These are phyloP conservation scores for Sphagnum fallax DNA, from an alignment of 228 moss, liverwort and hornwort genomes.

Conservation along the genomic window DNA sequence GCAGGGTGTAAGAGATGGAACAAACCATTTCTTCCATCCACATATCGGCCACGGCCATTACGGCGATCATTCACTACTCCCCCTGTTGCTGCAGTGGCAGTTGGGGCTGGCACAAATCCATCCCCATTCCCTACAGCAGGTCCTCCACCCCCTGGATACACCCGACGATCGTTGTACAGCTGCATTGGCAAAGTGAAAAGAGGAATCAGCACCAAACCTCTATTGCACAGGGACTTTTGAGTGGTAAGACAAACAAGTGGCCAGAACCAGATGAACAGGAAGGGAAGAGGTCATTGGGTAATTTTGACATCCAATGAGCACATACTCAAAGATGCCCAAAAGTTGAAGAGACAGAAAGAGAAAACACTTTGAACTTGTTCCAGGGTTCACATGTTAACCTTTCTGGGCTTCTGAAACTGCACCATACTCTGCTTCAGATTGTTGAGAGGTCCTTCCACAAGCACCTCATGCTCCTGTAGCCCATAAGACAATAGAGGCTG, in stretches of 20 bases:
- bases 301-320: too few relatives aligned
- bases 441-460: conserved; percentile 60
- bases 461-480: conserved; percentile 48
- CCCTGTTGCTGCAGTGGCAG: conserved; percentile 38
- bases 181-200: conserved; percentile 7
- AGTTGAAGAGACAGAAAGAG: too few relatives aligned
- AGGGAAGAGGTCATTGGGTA: too few relatives aligned
- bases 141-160: conserved; percentile 54
- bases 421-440: conserved; percentile 73
- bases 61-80: conserved; percentile 44
- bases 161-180: conserved; percentile 61
- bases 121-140: conserved; percentile 44
- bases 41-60: conserved; percentile 37
- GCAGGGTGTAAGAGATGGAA: not conserved
- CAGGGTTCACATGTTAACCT: conserved; percentile 15
- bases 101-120: conserved; percentile 47
- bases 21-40: conserved; percentile 42
- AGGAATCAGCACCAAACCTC: not conserved
- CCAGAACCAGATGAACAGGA: too few relatives aligned
- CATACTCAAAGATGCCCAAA: too few relatives aligned
- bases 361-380: too few relatives aligned
- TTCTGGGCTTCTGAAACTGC: conserved; percentile 61
- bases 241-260: too few relatives aligned
- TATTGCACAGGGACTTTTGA: not conserved
- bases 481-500: not conserved